Evolutionary conservation across 2,329 filamentous ascomycete genomes (phyloP).

Genomic region (Penicillium sp.): DNA sequence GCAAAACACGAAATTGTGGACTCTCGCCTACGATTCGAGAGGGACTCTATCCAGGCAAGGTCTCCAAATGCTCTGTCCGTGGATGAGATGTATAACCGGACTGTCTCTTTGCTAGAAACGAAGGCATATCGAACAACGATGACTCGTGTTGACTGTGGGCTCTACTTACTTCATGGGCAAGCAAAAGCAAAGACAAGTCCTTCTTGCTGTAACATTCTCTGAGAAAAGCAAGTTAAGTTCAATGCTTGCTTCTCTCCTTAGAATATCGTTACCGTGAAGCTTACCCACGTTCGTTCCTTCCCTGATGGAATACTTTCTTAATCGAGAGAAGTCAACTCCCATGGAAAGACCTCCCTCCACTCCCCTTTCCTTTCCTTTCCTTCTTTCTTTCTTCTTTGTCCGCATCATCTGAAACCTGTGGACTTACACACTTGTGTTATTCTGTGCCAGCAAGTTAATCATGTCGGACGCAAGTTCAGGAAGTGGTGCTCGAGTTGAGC

Average conservation of each 20-base stretch:
- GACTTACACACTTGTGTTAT: not conserved
- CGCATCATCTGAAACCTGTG: not conserved
- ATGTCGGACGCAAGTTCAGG: not conserved
- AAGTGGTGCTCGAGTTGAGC: not conserved
- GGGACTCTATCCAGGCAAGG: not conserved
- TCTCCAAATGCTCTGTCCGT: not conserved
- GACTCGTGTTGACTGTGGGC: no score
- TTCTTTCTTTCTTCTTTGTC: not conserved
- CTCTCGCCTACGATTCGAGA: not conserved
- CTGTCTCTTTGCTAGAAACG: not conserved
- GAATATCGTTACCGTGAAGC: not conserved
- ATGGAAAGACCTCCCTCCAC: not conserved
- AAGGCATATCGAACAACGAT: not conserved
- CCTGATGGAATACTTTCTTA: not conserved
- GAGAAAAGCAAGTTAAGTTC: not conserved
- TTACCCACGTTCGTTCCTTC: not conserved
- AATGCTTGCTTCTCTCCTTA: not conserved
- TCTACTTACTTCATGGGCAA: no score
- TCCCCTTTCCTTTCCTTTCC: not conserved
- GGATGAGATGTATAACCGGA: not conserved
- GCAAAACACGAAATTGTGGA: not conserved
- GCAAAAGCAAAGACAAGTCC: conserved; percentile 5
- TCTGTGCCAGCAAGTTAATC: not conserved
- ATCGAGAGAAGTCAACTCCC: not conserved
- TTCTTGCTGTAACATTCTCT: conserved; percentile 5